These are phyloP conservation scores for Pulveroboletus sp. DNA, from an alignment of 768 basidiomycete species.

Conservation along the genomic window DNA sequence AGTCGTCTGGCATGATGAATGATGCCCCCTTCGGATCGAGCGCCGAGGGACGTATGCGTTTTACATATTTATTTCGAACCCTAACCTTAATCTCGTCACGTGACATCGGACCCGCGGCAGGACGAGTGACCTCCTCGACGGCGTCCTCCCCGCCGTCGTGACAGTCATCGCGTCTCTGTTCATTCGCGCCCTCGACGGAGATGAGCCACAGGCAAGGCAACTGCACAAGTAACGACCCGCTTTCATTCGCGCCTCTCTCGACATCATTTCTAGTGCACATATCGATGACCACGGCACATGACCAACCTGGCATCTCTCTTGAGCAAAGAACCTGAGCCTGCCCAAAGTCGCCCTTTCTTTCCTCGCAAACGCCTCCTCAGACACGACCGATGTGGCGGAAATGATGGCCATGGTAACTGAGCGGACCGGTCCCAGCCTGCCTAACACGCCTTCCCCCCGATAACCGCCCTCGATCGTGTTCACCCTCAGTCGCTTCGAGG, in stretches of 20 bases:
- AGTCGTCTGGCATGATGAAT: constrained; percentile 31
- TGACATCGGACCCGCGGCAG: constrained; percentile 10
- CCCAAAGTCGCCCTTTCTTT: background rate
- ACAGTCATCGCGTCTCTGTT: too few species aligned
- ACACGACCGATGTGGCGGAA: constrained; percentile 5
- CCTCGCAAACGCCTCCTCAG: background rate
- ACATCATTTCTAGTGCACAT: background rate
- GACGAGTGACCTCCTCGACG: too few species aligned
- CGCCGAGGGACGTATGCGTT: constrained; percentile 12
- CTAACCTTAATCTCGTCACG: constrained; percentile 21
- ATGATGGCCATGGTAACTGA: constrained; percentile 6
- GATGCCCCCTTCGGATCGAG: constrained; percentile 24
- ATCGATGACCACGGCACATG: constrained; percentile 9
- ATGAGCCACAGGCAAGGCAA: background rate
- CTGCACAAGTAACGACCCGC: too few species aligned
- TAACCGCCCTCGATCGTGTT: constrained; percentile 17
- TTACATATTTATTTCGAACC: constrained; percentile 24
- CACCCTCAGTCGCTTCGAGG: constrained; percentile 8
- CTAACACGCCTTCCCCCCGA: constrained; percentile 2
- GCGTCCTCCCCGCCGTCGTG: too few species aligned
- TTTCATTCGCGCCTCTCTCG: background rate
- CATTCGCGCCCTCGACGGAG: background rate
- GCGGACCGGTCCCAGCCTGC: background rate
- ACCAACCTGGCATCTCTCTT: background rate
- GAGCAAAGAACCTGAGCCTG: background rate